Conservation (phyloP, 257 asterid species). For the Knoxia roxburghii region DNA sequence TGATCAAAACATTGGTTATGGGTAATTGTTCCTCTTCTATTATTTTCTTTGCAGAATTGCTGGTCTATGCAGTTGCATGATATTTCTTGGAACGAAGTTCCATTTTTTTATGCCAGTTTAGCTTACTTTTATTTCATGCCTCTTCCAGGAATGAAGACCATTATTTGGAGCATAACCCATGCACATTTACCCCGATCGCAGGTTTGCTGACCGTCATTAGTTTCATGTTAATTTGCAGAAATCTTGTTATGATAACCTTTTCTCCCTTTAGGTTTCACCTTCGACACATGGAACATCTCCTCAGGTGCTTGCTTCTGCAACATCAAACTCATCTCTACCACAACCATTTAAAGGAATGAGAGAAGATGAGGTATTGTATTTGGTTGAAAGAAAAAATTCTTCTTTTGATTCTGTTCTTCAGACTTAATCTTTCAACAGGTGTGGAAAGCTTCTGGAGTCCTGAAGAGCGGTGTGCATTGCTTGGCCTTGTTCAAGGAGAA, state of each 20-base stretch:
- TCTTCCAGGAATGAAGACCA: constrained; percentile 89
- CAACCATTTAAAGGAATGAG: constrained; percentile 92
- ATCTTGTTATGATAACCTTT: constrained; percentile 20
- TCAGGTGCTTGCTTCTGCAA: constrained; percentile 61
- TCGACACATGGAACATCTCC: constrained; percentile 85
- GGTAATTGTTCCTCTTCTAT: constrained; percentile 46
- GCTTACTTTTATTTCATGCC: neutral
- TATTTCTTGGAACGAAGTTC: neutral
- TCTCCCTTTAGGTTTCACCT: constrained; percentile 68
- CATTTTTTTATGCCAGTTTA: neutral
- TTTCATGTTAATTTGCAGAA: constrained; percentile 6
- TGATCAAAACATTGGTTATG: constrained; percentile 94
- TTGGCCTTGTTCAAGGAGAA: constrained; percentile 93
- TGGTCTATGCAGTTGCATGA: neutral
- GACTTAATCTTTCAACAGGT: constrained; percentile 50
- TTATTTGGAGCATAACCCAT: constrained; percentile 97
- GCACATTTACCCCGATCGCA: constrained; percentile 95
- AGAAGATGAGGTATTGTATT: constrained; percentile 82
- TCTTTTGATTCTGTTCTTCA: constrained; percentile 8
- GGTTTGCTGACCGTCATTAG: constrained; percentile 38
- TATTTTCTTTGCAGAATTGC: neutral
- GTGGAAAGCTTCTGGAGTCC: constrained; percentile 96
- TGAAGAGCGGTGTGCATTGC: constrained; percentile 97
- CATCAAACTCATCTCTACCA: constrained; percentile 61
- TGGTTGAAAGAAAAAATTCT: constrained; percentile 8